These are phyloP conservation scores for Alternaria conjuncta DNA, from an alignment of 2,329 filamentous ascomycete species.

Conservation along the genomic window DNA sequence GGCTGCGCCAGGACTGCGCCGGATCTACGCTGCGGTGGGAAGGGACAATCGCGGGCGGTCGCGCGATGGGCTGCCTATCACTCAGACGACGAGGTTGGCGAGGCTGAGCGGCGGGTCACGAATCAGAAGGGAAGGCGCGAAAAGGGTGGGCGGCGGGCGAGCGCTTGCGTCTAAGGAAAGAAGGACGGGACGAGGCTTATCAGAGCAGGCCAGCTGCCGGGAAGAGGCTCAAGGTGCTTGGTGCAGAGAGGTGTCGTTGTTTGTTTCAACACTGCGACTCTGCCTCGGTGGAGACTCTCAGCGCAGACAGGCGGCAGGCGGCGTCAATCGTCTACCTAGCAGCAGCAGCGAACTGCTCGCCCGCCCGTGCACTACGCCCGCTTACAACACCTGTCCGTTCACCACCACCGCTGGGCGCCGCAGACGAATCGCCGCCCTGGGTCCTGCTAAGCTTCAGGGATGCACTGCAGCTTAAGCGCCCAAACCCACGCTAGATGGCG, in stretches of 20 bases:
- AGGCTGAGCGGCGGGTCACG: slow-evolving; percentile 30
- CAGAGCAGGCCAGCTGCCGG: slow-evolving; percentile 32
- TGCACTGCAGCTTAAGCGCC: slow-evolving; percentile 22
- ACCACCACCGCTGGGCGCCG: slow-evolving; percentile 10
- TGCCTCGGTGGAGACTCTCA: slow-evolving; percentile 16
- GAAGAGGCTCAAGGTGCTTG: slow-evolving; percentile 15
- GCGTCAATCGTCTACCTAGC: slow-evolving; percentile 12
- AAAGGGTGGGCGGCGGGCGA: slow-evolving; percentile 27
- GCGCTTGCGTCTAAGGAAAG: slow-evolving; percentile 19
- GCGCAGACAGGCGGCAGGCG: slow-evolving; percentile 11
- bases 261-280: slow-evolving; percentile 25
- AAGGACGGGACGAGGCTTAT: slow-evolving; percentile 21
- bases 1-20: slow-evolving; percentile 35
- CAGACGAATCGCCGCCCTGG: slow-evolving; percentile 14
- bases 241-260: slow-evolving; percentile 18
- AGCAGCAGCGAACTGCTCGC: slow-evolving; percentile 15
- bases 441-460: slow-evolving; percentile 11
- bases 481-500: slow-evolving; percentile 10
- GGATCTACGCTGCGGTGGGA: slow-evolving; percentile 8
- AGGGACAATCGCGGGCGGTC: neutral
- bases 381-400: slow-evolving; percentile 17
- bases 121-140: slow-evolving; percentile 31
- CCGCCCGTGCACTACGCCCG: slow-evolving; percentile 11
- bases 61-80: slow-evolving; percentile 7
- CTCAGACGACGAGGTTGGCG: slow-evolving; percentile 12